Conservation (phyloP, 2,329 filamentous ascomycete genomes). For the Cordyceps tenuipes region DNA sequence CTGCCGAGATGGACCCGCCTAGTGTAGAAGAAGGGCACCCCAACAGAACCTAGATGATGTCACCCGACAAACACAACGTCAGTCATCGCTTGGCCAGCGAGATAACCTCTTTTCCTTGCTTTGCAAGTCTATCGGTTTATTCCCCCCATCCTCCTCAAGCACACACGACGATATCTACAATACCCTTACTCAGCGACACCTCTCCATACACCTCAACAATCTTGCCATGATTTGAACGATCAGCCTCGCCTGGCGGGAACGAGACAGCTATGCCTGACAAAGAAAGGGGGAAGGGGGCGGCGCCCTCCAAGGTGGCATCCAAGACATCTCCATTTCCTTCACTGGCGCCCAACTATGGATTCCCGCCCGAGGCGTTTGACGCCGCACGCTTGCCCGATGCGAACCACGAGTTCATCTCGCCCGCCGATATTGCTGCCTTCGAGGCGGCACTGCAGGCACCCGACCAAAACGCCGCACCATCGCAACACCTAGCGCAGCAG, state of each 20-base stretch:
- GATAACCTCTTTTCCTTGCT: background rate
- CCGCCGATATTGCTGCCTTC: slow-evolving; percentile 69
- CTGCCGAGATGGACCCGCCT: slow-evolving; percentile 5
- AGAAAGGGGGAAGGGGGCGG: background rate
- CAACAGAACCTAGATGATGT: slow-evolving; percentile 7
- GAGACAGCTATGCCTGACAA: background rate
- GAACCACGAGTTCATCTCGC: slow-evolving; percentile 66
- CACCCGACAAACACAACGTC: slow-evolving; percentile 7
- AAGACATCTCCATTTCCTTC: background rate
- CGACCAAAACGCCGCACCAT: slow-evolving; percentile 51
- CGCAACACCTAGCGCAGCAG: background rate
- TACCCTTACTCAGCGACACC: background rate
- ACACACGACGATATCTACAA: background rate
- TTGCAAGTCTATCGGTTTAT: background rate
- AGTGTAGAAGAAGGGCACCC: background rate
- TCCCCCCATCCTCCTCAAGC: background rate
- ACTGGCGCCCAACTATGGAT: slow-evolving; percentile 39
- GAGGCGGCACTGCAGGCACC: slow-evolving; percentile 74
- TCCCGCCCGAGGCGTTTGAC: slow-evolving; percentile 58
- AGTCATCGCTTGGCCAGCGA: background rate
- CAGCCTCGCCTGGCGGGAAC: background rate
- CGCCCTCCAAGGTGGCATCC: background rate
- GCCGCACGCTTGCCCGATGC: slow-evolving; percentile 65
- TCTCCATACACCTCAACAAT: background rate
- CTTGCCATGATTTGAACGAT: background rate